Evolutionary conservation across 2,329 filamentous ascomycete species (phyloP).

Genomic region (Trichophyton mentagrophytes): DNA sequence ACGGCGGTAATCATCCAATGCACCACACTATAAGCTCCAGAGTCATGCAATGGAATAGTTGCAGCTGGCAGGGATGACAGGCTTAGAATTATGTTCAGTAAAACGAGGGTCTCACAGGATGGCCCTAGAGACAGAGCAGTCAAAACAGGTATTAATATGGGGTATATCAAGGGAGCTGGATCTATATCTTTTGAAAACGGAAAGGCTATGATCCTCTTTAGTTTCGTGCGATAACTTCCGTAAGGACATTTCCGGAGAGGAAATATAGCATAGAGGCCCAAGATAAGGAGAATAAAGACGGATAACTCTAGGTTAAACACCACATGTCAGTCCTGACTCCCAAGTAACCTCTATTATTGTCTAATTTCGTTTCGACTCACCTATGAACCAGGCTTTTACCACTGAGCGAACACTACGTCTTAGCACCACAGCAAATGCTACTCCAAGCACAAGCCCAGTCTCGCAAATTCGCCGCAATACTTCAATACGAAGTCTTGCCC

Average conservation of each 20-base stretch:
- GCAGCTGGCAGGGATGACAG: conserved; percentile 62
- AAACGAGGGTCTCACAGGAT: conserved; percentile 47
- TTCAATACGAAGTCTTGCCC: conserved; percentile 28
- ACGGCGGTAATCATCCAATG: conserved; percentile 69
- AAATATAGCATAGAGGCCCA: conserved; percentile 35
- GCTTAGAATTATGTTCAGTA: conserved; percentile 72
- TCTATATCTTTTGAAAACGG: conserved; percentile 69
- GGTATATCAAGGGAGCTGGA: conserved; percentile 82
- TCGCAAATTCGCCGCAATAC: conserved; percentile 41
- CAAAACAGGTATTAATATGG: conserved; percentile 59
- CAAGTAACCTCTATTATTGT: background rate
- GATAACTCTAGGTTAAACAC: conserved; percentile 22
- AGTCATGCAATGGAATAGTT: conserved; percentile 53
- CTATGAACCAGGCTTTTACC: conserved; percentile 28
- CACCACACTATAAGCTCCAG: conserved; percentile 48
- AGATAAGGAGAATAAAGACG: conserved; percentile 21
- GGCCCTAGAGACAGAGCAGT: conserved; percentile 62
- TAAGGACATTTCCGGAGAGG: conserved; percentile 41
- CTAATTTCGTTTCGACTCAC: conserved; percentile 16
- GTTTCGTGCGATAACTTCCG: conserved; percentile 16
- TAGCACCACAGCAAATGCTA: conserved; percentile 35
- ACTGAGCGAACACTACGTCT: conserved; percentile 21
- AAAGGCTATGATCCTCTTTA: conserved; percentile 35
- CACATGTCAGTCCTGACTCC: conserved; percentile 5
- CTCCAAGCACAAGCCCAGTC: conserved; percentile 40